A percentile compares a stretch with the other conserved stretches of the same genome.
These are phyloP conservation scores for Didymosphaeria variabile DNA, from an alignment of 2,329 filamentous ascomycete genomes.

Conservation along the genomic window DNA sequence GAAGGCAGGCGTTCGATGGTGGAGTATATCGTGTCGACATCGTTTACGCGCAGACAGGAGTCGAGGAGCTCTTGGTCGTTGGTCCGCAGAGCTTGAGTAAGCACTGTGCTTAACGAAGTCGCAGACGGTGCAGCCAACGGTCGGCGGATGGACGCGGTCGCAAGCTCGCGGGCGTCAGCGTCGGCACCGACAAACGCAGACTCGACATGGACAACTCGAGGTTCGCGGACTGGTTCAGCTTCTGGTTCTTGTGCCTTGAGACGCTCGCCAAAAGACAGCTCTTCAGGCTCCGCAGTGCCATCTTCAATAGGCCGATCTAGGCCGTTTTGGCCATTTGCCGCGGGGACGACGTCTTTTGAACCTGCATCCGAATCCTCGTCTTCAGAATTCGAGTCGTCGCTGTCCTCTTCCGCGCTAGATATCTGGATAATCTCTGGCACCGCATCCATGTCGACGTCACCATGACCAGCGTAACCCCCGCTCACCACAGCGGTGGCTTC, in stretches of 20 bases:
- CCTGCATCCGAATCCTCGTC: conserved; percentile 35
- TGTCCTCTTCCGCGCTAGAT: conserved; percentile 55
- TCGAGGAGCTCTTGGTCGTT: conserved; percentile 91
- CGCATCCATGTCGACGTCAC: conserved; percentile 50
- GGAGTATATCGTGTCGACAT: conserved; percentile 78
- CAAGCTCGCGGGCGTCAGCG: conserved; percentile 56
- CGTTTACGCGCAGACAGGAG: conserved; percentile 84
- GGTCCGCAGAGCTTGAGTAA: conserved; percentile 90
- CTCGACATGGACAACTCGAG: conserved; percentile 75
- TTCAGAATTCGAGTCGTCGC: conserved; percentile 44
- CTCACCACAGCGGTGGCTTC: conserved; percentile 66
- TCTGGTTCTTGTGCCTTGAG: conserved; percentile 74
- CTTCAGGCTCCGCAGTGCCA: conserved; percentile 53
- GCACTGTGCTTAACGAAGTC: conserved; percentile 88
- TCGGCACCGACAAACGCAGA: conserved; percentile 59
- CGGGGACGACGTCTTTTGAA: conserved; percentile 34
- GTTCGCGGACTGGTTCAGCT: conserved; percentile 31
- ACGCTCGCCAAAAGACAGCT: conserved; percentile 87
- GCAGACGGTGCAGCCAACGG: conserved; percentile 71
- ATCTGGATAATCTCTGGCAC: conserved; percentile 56
- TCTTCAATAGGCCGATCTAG: conserved; percentile 48
- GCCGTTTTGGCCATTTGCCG: conserved; percentile 30
- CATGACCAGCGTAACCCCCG: conserved; percentile 57
- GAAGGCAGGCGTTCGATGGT: conserved; percentile 94
- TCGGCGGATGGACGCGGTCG: conserved; percentile 53